Evolutionary conservation across 2,329 filamentous ascomycete genomes (phyloP), one percentile per base, ranked within the genome.

Genomic region (Neocucurbitaria cava): DNA sequence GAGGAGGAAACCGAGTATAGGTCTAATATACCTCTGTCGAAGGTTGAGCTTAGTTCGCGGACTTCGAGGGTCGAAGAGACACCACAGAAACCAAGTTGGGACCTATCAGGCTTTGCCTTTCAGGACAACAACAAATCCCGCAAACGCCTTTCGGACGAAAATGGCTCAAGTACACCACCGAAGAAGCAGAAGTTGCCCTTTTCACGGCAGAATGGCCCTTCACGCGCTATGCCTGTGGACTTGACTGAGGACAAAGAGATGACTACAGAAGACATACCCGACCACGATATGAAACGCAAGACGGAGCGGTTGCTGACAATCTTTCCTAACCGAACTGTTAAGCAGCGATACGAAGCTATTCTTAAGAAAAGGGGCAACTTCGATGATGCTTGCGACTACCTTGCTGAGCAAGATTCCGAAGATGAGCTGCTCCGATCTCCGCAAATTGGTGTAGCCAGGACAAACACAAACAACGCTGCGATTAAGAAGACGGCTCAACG

Each of bases 21-120:
- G 31, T 83, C 83, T 1, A 83, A 88, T 59, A 87, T 90, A 60
- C 84, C 83, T 55, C 83, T 85, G 3, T 83, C 85, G 1, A 83
- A 79, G 41, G 86, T 88, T 59, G 71, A 74, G 48, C 64, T 59
- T 49, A 52, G 52, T 17, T 62, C 61, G 10, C 54, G 58, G 47
- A 58, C 62, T 3, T 57, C 61, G 20, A 62, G 68, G 7, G 66
- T 75, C 5, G 68, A 70, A 17, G 73, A 76, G 47, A 76, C 73
- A 20, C 73, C 73, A 8, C 70, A 69, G 50, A 74, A 75, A 52
- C 60, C 61, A 6, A 54, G 55, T 2, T 70, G 65, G 52, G 62
- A 73, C 38, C 36, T 74, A 15, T 71, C 70, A 0, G 40, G 52
- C 26, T 75, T 59, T 43, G 47, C 55, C 1, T 71, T 73, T 50